Evolutionary conservation across 2,329 filamentous ascomycete species (phyloP).

Genomic region (Phoma sp.): DNA sequence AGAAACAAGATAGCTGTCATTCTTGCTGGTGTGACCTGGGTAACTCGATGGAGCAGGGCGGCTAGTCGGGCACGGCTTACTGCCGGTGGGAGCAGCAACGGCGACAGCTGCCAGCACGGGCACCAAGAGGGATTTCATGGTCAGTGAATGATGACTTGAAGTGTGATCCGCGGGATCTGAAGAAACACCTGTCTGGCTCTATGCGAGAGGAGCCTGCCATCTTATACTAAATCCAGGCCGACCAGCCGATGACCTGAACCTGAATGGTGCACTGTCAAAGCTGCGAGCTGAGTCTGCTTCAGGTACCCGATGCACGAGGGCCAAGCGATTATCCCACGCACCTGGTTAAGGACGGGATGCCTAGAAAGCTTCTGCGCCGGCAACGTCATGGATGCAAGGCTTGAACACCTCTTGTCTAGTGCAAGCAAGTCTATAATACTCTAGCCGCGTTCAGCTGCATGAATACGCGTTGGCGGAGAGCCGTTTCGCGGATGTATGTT

Average conservation of each 20-base stretch:
- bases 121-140: constrained; percentile 11
- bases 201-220: not conserved
- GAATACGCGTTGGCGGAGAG: constrained; percentile 3
- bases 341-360: constrained; percentile 7
- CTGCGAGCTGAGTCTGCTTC: not conserved
- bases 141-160: not conserved
- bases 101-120: constrained; percentile 18
- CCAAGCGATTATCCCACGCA: constrained; percentile 16
- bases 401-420: constrained; percentile 12
- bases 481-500: not conserved
- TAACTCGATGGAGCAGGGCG: not conserved
- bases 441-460: constrained; percentile 8
- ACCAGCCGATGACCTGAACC: not conserved
- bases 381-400: constrained; percentile 7
- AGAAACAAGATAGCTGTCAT: constrained; percentile 52
- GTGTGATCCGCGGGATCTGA: not conserved
- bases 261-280: not conserved
- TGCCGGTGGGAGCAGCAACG: constrained; percentile 16
- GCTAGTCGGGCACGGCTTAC: constrained; percentile 6
- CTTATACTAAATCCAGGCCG: constrained; percentile 5
- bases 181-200: not conserved
- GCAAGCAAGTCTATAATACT: constrained; percentile 6
- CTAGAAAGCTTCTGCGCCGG: constrained; percentile 2
- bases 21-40: constrained; percentile 13
- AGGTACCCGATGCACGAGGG: constrained; percentile 6